Conservation (phyloP, 1,139 yeast genomes). For the Saccharomyces pastorianus region DNA sequence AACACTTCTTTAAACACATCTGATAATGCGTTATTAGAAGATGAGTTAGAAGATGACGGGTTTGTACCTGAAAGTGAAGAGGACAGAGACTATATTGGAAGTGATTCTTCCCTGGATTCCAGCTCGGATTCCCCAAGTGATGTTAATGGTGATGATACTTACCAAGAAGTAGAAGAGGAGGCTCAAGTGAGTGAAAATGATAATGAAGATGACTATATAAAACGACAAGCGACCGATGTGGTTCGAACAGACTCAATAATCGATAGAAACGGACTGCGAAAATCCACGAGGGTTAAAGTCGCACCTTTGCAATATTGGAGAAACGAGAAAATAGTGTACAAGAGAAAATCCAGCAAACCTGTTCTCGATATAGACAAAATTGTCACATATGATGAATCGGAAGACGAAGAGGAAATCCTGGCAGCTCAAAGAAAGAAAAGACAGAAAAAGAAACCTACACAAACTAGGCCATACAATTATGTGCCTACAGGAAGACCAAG, state of each 20-base stretch:
- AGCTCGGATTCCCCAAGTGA: constrained; percentile 4
- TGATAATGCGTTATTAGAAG: constrained; percentile 27
- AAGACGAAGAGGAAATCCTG: constrained; percentile 27
- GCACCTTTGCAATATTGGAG: constrained; percentile 83
- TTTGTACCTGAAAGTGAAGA: constrained; percentile 18
- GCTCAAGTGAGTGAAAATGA: constrained; percentile 7
- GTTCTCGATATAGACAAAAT: constrained; percentile 56
- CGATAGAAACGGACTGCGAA: constrained; percentile 27
- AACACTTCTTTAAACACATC: constrained; percentile 26
- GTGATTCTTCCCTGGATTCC: constrained; percentile 10
- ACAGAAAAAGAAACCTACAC: constrained; percentile 7
- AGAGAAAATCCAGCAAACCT: constrained; percentile 42
- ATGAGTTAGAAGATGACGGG: constrained; percentile 22
- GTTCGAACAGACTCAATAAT: constrained; percentile 14
- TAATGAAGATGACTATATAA: constrained; percentile 25
- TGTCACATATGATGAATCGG: constrained; percentile 36
- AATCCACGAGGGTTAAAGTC: constrained; percentile 57
- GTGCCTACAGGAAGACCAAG: constrained; percentile 24
- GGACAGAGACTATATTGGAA: constrained; percentile 23
- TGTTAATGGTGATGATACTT: constrained; percentile 3
- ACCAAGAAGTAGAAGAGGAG: constrained; percentile 9
- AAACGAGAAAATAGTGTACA: constrained; percentile 66
- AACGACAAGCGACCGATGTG: constrained; percentile 13
- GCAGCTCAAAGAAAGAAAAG: constrained; percentile 1
- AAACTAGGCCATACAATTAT: constrained; percentile 22